Evolutionary conservation across 1,284 basidiomycete genomes (phyloP).

Genomic region (Puccinia novopanici): DNA sequence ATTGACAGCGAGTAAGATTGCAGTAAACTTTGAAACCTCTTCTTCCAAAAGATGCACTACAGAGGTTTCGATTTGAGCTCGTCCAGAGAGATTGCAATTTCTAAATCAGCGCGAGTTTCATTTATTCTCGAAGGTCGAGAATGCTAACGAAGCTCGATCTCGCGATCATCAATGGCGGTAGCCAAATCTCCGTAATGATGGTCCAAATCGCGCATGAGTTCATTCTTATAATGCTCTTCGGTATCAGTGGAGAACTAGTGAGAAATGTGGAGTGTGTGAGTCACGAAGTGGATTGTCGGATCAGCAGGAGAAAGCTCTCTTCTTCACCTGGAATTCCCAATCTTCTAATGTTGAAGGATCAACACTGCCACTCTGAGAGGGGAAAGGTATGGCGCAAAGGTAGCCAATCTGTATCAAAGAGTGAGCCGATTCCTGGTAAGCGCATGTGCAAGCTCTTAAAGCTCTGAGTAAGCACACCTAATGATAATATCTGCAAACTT

Average conservation of each 20-base stretch:
- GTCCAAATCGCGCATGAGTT: constrained; percentile 40
- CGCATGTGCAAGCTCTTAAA: not conserved
- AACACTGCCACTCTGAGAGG: constrained; percentile 1
- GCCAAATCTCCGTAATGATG: constrained; percentile 44
- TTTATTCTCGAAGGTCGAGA: not conserved
- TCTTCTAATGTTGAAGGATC: constrained; percentile 24
- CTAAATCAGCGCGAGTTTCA: not conserved
- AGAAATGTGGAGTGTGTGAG: not conserved
- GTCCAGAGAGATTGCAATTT: not conserved
- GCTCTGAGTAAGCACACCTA: not conserved
- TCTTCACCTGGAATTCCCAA: constrained; percentile 44
- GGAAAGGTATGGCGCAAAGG: constrained; percentile 32
- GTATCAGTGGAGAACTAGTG: constrained; percentile 42
- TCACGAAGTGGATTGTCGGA: not conserved
- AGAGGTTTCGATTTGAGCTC: not conserved
- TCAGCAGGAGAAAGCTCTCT: not conserved
- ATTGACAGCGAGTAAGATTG: constrained; percentile 18
- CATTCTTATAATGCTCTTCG: constrained; percentile 45
- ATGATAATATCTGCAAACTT: not conserved
- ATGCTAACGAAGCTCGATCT: constrained; percentile 42
- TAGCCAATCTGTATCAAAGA: constrained; percentile 45
- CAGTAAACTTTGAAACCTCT: constrained; percentile 8
- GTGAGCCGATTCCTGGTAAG: not conserved
- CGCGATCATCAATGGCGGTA: constrained; percentile 36
- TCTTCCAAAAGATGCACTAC: constrained; percentile 40